phyloP scores from a whole-genome alignment of 2,329 filamentous ascomycete species.

The Beauveria varroae region DNA sequence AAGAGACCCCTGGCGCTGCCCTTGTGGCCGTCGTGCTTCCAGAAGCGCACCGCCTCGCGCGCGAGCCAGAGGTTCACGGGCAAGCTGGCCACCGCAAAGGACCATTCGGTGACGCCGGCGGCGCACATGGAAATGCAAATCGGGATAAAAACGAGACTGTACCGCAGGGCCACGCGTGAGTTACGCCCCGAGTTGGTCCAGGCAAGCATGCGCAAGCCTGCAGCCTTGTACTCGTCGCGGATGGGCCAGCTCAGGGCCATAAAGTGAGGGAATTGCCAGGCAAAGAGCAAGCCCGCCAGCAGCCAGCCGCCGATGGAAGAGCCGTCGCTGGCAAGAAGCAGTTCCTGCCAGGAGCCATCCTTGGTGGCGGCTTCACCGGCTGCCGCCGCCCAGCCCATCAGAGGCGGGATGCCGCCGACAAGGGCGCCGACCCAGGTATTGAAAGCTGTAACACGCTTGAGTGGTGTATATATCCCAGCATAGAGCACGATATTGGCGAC shows the following conservation, averaged over 20 bases:
- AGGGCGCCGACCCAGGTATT: conserved; percentile 96
- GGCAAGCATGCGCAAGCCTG: conserved; percentile 64
- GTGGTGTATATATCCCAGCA: conserved; percentile 83
- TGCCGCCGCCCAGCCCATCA: conserved; percentile 98
- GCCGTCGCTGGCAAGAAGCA: conserved; percentile 59
- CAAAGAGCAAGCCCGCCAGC: conserved; percentile 73
- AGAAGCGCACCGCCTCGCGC: conserved; percentile 74
- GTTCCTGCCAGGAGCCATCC: conserved; percentile 68
- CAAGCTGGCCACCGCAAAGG: conserved; percentile 72
- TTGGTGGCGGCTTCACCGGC: conserved; percentile 77
- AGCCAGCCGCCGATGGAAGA: conserved; percentile 77
- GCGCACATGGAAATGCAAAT: conserved; percentile 76
- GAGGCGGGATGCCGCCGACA: conserved; percentile 84
- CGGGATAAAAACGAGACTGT: conserved; percentile 78
- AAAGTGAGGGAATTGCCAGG: conserved; percentile 98
- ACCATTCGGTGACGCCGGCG: conserved; percentile 74
- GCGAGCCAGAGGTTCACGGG: conserved; percentile 82
- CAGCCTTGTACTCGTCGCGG: conserved; percentile 75
- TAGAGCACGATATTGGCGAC: conserved; percentile 82
- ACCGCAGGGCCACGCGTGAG: conserved; percentile 77
- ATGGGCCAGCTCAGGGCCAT: conserved; percentile 89
- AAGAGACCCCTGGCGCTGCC: conserved; percentile 81
- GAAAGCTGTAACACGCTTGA: conserved; percentile 77
- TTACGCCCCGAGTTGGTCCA: conserved; percentile 87
- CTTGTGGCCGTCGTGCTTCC: conserved; percentile 66